These are phyloP conservation scores for Globisporangium viniferum DNA, from an alignment of 352 stramenopile genomes.

Conservation along the genomic window DNA sequence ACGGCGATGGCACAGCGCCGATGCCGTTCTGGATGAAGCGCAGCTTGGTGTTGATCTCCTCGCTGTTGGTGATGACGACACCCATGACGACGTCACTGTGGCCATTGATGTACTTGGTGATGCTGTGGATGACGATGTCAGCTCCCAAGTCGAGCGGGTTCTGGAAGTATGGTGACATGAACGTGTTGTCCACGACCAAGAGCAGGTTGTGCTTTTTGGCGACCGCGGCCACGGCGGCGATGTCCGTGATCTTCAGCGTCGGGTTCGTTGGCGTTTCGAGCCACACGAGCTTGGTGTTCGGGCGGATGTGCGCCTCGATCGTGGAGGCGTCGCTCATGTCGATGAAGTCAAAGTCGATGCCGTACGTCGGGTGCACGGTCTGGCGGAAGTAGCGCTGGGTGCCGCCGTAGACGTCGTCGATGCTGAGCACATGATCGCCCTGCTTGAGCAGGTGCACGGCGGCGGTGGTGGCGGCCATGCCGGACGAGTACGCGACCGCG, in stretches of 20 bases:
- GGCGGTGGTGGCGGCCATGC: constrained; percentile 88
- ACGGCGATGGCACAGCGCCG: constrained; percentile 89
- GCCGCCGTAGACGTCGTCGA: constrained; percentile 94
- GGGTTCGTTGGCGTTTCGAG: constrained; percentile 93
- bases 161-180: constrained; percentile 92
- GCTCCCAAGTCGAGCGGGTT: constrained; percentile 90
- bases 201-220: constrained; percentile 88
- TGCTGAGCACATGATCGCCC: constrained; percentile 95
- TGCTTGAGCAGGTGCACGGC: constrained; percentile 86
- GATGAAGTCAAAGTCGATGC: constrained; percentile 93
- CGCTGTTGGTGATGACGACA: constrained; percentile 89
- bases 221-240: constrained; percentile 88
- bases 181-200: constrained; percentile 94
- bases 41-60: constrained; percentile 92
- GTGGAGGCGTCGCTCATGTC: constrained; percentile 87
- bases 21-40: constrained; percentile 94
- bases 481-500: constrained; percentile 86
- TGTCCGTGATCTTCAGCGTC: constrained; percentile 94
- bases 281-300: constrained; percentile 94
- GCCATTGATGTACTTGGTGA: constrained; percentile 97
- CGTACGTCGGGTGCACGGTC: constrained; percentile 88
- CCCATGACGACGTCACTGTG: constrained; percentile 94
- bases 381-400: constrained; percentile 94
- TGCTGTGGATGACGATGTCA: constrained; percentile 92
- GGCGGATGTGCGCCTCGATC: constrained; percentile 78